Conservation (phyloP, 1,139 yeast genomes). For the Scheffersomyces parashehatae region DNA sequence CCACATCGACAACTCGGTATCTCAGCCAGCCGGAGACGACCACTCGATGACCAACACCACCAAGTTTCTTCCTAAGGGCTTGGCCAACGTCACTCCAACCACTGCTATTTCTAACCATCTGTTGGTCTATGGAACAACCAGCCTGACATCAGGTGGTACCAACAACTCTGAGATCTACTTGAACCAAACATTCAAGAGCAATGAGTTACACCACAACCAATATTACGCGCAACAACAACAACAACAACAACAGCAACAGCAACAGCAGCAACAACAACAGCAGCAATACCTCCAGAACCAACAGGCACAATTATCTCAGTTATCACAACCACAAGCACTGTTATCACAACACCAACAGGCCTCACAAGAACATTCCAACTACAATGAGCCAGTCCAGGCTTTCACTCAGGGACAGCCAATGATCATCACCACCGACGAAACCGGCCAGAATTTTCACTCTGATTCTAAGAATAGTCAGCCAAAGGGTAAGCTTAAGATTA, state of each 20-base stretch:
- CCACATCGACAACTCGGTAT: constrained; percentile 3
- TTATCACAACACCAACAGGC: constrained; percentile 8
- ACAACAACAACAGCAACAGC: constrained; percentile 21
- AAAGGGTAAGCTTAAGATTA: constrained; percentile 79
- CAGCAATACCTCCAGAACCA: constrained; percentile 9
- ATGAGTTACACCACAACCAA: constrained; percentile 8
- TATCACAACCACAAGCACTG: constrained; percentile 13
- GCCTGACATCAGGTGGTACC: constrained; percentile 23
- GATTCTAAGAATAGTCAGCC: constrained; percentile 46
- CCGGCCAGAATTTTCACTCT: constrained; percentile 36
- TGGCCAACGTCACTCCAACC: constrained; percentile 51
- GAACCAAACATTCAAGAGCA: constrained; percentile 25
- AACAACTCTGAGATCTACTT: constrained; percentile 23
- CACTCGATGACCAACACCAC: constrained; percentile 6
- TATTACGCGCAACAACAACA: constrained; percentile 5
- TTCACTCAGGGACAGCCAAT: constrained; percentile 28
- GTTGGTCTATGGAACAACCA: constrained; percentile 70
- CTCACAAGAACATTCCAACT: constrained; percentile 4
- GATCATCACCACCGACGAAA: constrained; percentile 49
- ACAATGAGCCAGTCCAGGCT: constrained; percentile 12
- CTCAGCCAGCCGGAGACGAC: constrained; percentile 6
- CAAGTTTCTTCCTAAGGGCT: constrained; percentile 39
- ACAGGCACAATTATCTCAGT: constrained; percentile 5
- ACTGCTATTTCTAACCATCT: constrained; percentile 65
- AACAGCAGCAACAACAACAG: constrained; percentile 11